A percentile compares a stretch with the other conserved stretches of the same genome.
Conservation (phyloP, 2,329 filamentous ascomycete species). For the Cordyceps javanica region DNA sequence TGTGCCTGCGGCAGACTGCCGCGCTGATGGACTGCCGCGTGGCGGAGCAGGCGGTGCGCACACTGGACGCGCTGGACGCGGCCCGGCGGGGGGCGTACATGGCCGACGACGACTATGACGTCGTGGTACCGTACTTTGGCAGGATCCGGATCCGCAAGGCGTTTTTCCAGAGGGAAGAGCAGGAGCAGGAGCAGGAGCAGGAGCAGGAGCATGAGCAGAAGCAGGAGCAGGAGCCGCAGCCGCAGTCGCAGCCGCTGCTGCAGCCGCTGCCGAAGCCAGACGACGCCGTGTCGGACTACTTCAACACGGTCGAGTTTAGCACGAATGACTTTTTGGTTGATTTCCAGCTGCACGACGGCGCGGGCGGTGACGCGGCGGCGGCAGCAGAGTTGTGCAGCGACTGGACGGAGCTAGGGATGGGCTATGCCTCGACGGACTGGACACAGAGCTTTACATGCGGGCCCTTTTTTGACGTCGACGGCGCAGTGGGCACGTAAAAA, state of each 20-base stretch:
- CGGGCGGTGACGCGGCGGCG: background rate
- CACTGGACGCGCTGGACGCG: slow-evolving; percentile 32
- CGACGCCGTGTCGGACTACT: background rate
- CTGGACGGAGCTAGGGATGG: slow-evolving; percentile 7
- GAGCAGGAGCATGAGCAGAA: too few relatives aligned
- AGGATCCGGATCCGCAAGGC: slow-evolving; percentile 17
- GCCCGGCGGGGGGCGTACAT: slow-evolving; percentile 20
- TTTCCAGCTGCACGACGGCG: background rate
- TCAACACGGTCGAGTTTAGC: slow-evolving; percentile 9
- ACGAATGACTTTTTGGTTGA: slow-evolving; percentile 6
- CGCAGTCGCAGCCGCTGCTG: too few relatives aligned
- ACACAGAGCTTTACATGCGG: slow-evolving; percentile 2
- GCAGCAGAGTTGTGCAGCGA: slow-evolving; percentile 3
- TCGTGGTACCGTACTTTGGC: slow-evolving; percentile 40
- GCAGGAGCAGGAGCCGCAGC: too few relatives aligned
- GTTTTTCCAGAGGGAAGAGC: too few relatives aligned
- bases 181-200: too few relatives aligned
- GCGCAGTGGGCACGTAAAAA: background rate
- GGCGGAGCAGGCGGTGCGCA: slow-evolving; percentile 34
- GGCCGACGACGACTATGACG: slow-evolving; percentile 26
- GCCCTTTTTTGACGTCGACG: background rate
- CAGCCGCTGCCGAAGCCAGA: background rate
- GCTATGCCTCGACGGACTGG: background rate
- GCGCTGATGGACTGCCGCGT: slow-evolving; percentile 31
- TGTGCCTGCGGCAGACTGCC: slow-evolving; percentile 6